Percentiles rank a stretch among this genome's conserved stretches.
These are phyloP conservation scores for Evernia prunastri DNA, from an alignment of 495 filamentous ascomycete genomes.

Conservation along the genomic window DNA sequence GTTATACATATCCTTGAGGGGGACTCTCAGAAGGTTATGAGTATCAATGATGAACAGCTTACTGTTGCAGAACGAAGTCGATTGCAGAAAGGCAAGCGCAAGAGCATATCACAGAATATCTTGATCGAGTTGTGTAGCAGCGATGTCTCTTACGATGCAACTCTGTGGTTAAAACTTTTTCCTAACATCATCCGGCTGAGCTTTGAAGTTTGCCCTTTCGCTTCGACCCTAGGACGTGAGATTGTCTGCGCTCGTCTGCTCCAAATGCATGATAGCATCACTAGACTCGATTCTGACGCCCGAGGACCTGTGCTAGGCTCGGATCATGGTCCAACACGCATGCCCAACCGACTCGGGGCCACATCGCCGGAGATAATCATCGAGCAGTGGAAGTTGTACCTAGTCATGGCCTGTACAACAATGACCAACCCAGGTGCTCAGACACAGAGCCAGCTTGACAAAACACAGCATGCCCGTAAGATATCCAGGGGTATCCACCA, in stretches of 20 bases:
- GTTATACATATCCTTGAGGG: constrained; percentile 90
- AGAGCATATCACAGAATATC: constrained; percentile 75
- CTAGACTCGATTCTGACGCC: constrained; percentile 65
- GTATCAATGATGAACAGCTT: constrained; percentile 85
- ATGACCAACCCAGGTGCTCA: constrained; percentile 74
- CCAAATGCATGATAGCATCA: constrained; percentile 83
- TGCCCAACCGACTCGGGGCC: constrained; percentile 49
- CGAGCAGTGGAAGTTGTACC: constrained; percentile 98
- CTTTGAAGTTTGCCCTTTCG: constrained; percentile 83
- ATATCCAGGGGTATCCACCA: constrained; percentile 61
- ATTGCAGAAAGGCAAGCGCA: constrained; percentile 82
- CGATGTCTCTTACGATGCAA: constrained; percentile 89
- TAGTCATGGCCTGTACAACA: constrained; percentile 95
- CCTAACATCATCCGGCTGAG: constrained; percentile 89
- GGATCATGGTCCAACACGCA: constrained; percentile 44
- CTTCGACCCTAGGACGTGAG: constrained; percentile 81
- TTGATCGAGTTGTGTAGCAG: constrained; percentile 92
- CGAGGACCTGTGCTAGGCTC: constrained; percentile 53
- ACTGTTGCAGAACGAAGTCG: constrained; percentile 89
- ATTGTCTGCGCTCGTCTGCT: constrained; percentile 85
- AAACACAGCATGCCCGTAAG: constrained; percentile 78
- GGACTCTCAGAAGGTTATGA: constrained; percentile 80
- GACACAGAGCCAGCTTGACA: constrained; percentile 49
- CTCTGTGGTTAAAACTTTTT: constrained; percentile 95
- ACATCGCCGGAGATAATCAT: constrained; percentile 81